Base-by-base conservation (phyloP, 768 basidiomycete genomes). In the Leucocoprinus birnbaumii region DNA sequence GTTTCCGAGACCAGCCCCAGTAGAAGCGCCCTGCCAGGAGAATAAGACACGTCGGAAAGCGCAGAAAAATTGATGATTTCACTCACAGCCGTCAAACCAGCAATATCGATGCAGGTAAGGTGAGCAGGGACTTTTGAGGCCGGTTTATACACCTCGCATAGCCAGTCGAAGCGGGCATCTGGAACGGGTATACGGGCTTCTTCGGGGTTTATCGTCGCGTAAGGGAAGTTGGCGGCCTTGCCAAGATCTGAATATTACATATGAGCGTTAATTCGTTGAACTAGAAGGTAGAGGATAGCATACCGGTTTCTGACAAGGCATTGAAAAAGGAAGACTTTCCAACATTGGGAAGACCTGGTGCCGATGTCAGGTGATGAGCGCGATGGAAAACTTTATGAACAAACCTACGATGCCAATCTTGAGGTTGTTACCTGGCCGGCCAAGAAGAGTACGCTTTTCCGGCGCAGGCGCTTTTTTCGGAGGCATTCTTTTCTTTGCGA, bases 321-420 rank as follows among this genome's bases (percentile, higher is more conserved):
- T 99, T 99, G 84, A 99, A 99, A 73, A 98, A 96, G n/a, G 94
- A 97, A 0, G 92, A 94, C 73, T 99, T 98, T 59, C 97, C 97
- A 62, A 98, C 96, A 69, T 99, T 98, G 51, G 96, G 94, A 38
- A 97, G 72, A 68, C 91, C 91, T 94, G 49, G 44, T 11, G 44
- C 57, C 8, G 63, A 56, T 58, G 57, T 67, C 46, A 65, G 57
- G 51, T 60, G 47, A 53, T 57, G 61, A 34, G 58, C 57, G 26
- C 31, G 27, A 51, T 41, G 55, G 61, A 57, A 57, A 54, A 18
- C 37, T n/a, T 54, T 56, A 59, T 59, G 65, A 73, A 82, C 86
- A 73, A 71, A 92, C 92, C 95, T 79, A 98, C 96, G 81, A 97
- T 96, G 68, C 97, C 97, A 66, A 98, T 90, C 84, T 95, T 91